Evolutionary conservation across 257 asterid genomes (phyloP).

Genomic region (Cynanchum wilfordii): DNA sequence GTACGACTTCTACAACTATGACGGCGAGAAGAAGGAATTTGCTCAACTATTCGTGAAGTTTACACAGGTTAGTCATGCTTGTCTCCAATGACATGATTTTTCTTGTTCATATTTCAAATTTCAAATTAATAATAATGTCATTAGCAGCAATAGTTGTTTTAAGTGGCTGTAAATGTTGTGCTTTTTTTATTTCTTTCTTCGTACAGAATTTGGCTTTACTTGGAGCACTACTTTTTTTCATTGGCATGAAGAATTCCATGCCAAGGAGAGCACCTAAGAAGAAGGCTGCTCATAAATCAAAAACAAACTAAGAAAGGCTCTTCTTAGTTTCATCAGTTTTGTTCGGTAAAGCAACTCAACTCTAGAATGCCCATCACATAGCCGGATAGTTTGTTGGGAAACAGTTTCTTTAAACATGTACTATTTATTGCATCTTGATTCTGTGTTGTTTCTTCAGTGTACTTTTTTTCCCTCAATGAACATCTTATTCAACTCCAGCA

Average conservation of each 20-base stretch:
- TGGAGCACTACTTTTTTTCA: constrained; percentile 77
- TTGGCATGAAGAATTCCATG: constrained; percentile 88
- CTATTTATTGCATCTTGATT: constrained; percentile 1
- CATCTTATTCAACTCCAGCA: neutral
- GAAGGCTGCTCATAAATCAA: constrained; percentile 62
- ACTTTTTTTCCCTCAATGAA: neutral
- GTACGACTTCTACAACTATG: constrained; percentile 95
- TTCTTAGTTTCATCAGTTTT: constrained; percentile 4
- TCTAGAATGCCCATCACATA: neutral
- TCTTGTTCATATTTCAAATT: neutral
- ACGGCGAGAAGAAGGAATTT: constrained; percentile 68
- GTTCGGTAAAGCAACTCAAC: neutral
- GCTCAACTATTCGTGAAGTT: constrained; percentile 64
- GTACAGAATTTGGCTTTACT: constrained; percentile 68
- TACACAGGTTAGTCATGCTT: constrained; percentile 50
- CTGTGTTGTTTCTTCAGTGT: neutral
- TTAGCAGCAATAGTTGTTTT: neutral
- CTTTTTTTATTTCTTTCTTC: neutral
- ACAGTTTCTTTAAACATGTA: constrained; percentile 5
- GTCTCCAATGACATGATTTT: neutral
- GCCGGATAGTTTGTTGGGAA: constrained; percentile 1
- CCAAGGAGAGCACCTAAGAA: constrained; percentile 72
- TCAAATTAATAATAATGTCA: neutral
- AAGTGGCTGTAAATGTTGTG: neutral
- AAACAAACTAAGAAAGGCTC: constrained; percentile 44